Conservation (phyloP, 192 early-diverging fungal genomes). For the Coemansia sp. region DNA sequence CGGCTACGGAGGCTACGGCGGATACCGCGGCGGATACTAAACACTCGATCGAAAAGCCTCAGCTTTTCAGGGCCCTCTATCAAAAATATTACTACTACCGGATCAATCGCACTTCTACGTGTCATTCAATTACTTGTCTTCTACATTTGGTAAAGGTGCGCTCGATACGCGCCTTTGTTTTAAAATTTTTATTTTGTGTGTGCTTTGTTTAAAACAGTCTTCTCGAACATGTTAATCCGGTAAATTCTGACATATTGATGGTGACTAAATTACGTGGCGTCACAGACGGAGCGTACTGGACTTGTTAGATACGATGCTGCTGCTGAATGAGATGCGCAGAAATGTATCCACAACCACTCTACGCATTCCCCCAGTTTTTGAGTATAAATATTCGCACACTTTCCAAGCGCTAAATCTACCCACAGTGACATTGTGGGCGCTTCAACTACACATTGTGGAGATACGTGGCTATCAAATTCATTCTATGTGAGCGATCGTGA, state of each 20-base stretch:
- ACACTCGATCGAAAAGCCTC: not conserved
- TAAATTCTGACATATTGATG: no score
- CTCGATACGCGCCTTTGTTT: not conserved
- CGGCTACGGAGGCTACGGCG: not conserved
- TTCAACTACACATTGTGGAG: not conserved
- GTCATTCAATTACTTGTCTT: not conserved
- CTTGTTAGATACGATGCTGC: no score
- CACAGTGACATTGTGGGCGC: not conserved
- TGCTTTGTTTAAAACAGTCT: not conserved
- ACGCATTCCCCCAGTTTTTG: not conserved
- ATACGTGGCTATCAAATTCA: no score
- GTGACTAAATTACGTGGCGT: no score
- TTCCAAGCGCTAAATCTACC: not conserved
- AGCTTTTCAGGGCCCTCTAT: not conserved
- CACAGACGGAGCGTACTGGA: no score
- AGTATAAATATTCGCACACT: not conserved
- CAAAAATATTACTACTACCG: not conserved
- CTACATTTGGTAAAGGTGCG: not conserved
- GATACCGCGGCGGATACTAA: slow-evolving; percentile 7
- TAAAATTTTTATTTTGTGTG: not conserved
- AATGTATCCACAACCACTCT: not conserved
- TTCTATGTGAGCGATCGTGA: not conserved
- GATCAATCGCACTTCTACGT: not conserved
- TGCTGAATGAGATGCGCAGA: no score
- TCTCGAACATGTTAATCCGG: not conserved